phyloP scores from a whole-genome alignment of 1,139 yeast species.

The Kazachstania sp. region DNA sequence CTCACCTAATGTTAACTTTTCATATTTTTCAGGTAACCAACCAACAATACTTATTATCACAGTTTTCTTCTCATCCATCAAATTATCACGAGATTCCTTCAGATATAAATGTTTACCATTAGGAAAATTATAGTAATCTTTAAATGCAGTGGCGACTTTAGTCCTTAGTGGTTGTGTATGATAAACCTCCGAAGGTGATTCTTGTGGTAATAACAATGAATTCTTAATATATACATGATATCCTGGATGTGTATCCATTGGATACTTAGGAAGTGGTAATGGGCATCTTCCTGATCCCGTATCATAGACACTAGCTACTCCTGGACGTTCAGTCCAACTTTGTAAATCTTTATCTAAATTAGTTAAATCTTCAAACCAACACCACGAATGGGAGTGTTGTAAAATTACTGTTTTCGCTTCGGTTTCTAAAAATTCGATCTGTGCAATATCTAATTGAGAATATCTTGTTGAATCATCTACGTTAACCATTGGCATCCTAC shows the following conservation, averaged over 20 bases:
- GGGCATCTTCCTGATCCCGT: constrained; percentile 28
- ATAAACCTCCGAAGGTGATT: constrained; percentile 21
- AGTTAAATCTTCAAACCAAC: constrained; percentile 25
- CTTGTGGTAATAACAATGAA: constrained; percentile 26
- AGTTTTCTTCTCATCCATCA: constrained; percentile 16
- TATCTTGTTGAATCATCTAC: constrained; percentile 20
- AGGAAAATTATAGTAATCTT: constrained; percentile 27
- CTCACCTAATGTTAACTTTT: constrained; percentile 23
- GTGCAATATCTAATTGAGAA: constrained; percentile 23
- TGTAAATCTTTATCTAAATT: constrained; percentile 6
- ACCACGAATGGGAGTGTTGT: constrained; percentile 22
- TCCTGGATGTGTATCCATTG: constrained; percentile 15
- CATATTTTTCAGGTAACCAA: constrained; percentile 28
- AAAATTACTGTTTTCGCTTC: constrained; percentile 21
- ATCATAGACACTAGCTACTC: constrained; percentile 24
- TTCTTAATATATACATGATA: constrained; percentile 21
- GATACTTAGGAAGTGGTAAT: constrained; percentile 20
- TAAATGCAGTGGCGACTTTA: constrained; percentile 24
- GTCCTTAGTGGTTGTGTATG: constrained; percentile 25
- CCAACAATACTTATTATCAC: constrained; percentile 28
- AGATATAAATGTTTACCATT: constrained; percentile 28
- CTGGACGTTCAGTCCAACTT: constrained; percentile 14
- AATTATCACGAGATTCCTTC: constrained; percentile 10
- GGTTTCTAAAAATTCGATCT: constrained; percentile 19
- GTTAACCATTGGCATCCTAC: neutral